Conservation (phyloP, 257 asterid species). For the Eustoma russellianum region DNA sequence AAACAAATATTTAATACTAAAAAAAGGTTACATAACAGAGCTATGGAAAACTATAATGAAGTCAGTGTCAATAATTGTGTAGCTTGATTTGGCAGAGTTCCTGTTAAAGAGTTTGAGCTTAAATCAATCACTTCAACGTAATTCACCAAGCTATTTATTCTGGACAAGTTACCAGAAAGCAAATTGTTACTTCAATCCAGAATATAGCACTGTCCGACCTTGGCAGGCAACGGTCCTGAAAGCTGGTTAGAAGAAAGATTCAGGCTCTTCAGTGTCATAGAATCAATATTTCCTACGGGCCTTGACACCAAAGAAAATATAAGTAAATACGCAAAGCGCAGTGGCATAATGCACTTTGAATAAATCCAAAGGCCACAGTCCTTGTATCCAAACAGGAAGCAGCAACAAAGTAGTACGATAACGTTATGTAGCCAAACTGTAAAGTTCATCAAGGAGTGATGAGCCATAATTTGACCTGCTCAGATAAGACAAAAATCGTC, state of each 20-base stretch:
- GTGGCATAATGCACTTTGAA: too few species aligned
- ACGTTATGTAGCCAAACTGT: too few species aligned
- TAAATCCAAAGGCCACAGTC: too few species aligned
- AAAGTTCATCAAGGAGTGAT: too few species aligned
- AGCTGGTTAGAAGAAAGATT: conserved; percentile 65
- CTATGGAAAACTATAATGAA: conserved; percentile 54
- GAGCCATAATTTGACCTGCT: too few species aligned
- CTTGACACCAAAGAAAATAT: conserved; percentile 39
- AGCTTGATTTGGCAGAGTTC: conserved; percentile 47
- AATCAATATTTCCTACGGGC: conserved; percentile 47
- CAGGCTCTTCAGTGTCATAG: conserved; percentile 47
- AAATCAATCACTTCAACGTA: conserved; percentile 54
- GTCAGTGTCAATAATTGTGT: conserved; percentile 71
- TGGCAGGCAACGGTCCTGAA: conserved; percentile 64
- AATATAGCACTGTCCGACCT: conserved; percentile 58
- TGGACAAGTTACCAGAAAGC: conserved; percentile 61
- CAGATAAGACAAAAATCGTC: too few species aligned
- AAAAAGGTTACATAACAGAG: too few species aligned
- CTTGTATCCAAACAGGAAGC: too few species aligned
- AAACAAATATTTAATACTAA: too few species aligned
- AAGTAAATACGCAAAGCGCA: too few species aligned
- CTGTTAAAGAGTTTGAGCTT: conserved; percentile 59
- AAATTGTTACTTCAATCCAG: conserved; percentile 64
- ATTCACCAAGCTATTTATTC: conserved; percentile 69
- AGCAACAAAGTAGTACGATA: too few species aligned